These are phyloP conservation scores for Pouteria campechiana DNA, from an alignment of 179 eudicot species.

Conservation along the genomic window DNA sequence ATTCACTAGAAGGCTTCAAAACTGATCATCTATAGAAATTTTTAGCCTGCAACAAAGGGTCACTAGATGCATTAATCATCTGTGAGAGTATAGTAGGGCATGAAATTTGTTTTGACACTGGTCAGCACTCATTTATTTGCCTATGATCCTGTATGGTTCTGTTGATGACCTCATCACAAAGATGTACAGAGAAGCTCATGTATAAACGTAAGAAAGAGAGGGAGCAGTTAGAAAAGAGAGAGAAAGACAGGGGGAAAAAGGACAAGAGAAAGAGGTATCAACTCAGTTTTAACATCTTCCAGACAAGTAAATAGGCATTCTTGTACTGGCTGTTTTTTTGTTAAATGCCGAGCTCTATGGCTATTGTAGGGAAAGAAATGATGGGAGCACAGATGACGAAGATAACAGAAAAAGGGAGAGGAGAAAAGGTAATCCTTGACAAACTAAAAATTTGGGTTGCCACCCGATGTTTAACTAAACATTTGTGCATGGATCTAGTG, in stretches of 20 bases:
- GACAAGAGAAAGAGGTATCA: conserved; percentile 42
- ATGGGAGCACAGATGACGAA: conserved; percentile 24
- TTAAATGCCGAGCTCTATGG: not conserved
- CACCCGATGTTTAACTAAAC: too few species aligned
- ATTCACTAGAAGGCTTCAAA: too few species aligned
- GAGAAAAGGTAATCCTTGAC: conserved; percentile 38
- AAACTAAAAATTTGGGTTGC: too few species aligned
- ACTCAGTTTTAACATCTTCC: not conserved
- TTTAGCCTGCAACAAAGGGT: too few species aligned
- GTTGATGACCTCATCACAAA: conserved; percentile 11
- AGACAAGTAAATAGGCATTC: not conserved
- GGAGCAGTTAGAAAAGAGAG: conserved; percentile 32
- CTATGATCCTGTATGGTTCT: not conserved
- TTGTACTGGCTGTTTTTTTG: not conserved
- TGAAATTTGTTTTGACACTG: not conserved
- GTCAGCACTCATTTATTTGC: too few species aligned
- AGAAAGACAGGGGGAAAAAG: conserved; percentile 34
- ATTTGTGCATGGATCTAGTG: too few species aligned
- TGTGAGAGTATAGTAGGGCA: not conserved
- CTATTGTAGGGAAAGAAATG: conserved; percentile 43
- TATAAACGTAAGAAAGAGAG: conserved; percentile 61
- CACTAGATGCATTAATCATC: not conserved
- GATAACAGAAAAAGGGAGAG: conserved; percentile 20
- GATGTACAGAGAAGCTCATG: conserved; percentile 89
- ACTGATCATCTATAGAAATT: too few species aligned